phyloP scores from a whole-genome alignment of 192 early-diverging fungal genomes.

The Gonapodya sp. region DNA sequence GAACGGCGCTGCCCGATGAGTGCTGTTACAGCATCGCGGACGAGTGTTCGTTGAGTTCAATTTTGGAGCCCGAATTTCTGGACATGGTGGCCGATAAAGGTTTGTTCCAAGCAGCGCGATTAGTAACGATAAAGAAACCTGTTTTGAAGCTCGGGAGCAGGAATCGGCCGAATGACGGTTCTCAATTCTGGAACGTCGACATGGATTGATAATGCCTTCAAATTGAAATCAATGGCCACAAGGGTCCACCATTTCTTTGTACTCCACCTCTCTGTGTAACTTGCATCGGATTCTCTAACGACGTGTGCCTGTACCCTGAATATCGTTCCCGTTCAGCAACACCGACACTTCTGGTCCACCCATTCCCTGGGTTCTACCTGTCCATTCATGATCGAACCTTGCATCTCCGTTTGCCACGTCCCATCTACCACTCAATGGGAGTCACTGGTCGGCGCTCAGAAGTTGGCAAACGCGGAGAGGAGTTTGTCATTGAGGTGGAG shows the following conservation, averaged over 20 bases:
- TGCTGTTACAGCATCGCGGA: neutral
- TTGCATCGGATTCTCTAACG: neutral
- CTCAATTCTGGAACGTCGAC: too few species aligned
- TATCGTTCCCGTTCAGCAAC: too few species aligned
- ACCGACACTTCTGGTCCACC: neutral
- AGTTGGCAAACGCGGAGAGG: neutral
- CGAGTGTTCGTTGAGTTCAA: neutral
- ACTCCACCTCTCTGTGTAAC: neutral
- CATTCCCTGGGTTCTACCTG: neutral
- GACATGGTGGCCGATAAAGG: neutral
- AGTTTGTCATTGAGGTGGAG: neutral
- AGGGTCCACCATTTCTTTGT: neutral
- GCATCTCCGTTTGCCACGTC: neutral
- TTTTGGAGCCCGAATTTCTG: neutral
- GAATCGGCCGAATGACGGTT: too few species aligned
- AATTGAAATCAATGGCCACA: too few species aligned
- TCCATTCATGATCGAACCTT: neutral
- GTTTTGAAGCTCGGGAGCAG: too few species aligned
- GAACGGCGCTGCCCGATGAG: neutral
- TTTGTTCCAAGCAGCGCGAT: neutral
- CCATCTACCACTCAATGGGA: neutral
- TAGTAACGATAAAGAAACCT: too few species aligned
- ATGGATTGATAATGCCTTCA: too few species aligned
- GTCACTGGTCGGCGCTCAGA: neutral
- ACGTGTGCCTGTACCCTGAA: too few species aligned